Evolutionary conservation across 208 protist genomes (phyloP), one percentile per base, ranked within the genome.

Genomic region (Novymonas esmeraldas): DNA sequence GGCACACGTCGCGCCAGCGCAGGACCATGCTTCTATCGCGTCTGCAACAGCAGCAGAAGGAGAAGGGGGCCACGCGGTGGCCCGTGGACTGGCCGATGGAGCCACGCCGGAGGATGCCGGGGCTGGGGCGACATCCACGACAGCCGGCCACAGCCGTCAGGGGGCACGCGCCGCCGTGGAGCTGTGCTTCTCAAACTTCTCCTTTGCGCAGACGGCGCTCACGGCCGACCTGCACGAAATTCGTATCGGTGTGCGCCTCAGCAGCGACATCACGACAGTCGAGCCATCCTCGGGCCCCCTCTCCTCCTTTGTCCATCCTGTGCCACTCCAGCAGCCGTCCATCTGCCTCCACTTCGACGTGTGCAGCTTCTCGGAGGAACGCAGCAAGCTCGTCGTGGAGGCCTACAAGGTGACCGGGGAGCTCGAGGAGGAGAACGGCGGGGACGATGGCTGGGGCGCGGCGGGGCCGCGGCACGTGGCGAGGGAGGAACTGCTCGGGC

Each of bases 261-360:
- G 85, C 13, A 81, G 70, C 34, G 90, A 95, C 69, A 86, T 95
- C 26, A 85, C 85, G 2, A 95, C 87, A 1, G 81, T 81, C 26
- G 77, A 87, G 24, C 90, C 90, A 6, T 69, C 64, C 9, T 64
- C 81, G 0, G 90, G 85, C 5, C 82, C 87, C 4, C 92, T 92
- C 54, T 95, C 90, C 10, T 92, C 87, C 4, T 95, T 85, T 76
- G 82, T 95, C 10, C 90, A 95, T 55, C 76, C 74, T n/a, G 76
- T 95, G 20, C 90, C 90, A 2, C 61, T 95, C 11, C 36, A 78
- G 46, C 85, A 87, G 64, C 54, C 70, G 4, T 49, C 60, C 16
- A 95, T 95, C 24, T 79, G 85, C 56, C 80, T 95, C 20, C 78
- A 77, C 13, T 92, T 95, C 59, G 61, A 67, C 46, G 80, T 95